Evolutionary conservation across 139 green algal species (phyloP), one percentile per base, ranked within the genome.

Genomic region (Desmodesmus armatus): DNA sequence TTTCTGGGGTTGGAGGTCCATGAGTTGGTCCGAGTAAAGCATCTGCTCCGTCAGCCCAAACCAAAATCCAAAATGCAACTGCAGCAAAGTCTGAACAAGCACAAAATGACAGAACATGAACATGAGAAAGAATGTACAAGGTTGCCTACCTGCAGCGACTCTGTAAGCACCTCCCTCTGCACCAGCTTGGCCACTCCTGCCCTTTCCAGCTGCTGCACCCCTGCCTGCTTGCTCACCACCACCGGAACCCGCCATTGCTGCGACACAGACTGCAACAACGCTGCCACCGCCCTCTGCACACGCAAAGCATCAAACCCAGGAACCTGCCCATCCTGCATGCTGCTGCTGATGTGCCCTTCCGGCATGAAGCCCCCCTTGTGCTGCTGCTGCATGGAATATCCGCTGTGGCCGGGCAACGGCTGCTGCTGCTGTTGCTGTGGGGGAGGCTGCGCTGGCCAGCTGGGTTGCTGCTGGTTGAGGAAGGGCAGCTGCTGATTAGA

Each of bases 191-290:
- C 0, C 4, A 47, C 73, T 25, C 72, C 76, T 23, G 13, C 25
- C 9, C 55, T 27, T 31, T 82, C 76, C 39, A 72, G 27, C 39
- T 53, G 23, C 4, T 21, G 71, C 0, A 82, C 55, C 3, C 55
- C 39, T 15, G 76, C 39, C 39, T 82, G 76, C 40, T 82, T 82
- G 7, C 37, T 33, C 53, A 82, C 53, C 25, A 82, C 40, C 23
- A 82, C 76, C 3, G 76, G 76, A 41, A 39, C 58, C 0, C 76
- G 62, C 53, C 55, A 9, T 55, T 9, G 21, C 76, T 82, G 76
- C 6, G 53, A 72, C 33, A 82, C 21, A 23, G 37, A 53, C 19
- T 9, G 3, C 76, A 82, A 55, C 55, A 71, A 33, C 2, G 37
- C 76, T 55, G 53, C 76, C 40, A 41, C 55, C 25, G 76, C 53